Conservation (phyloP, 2,329 filamentous ascomycete genomes). For the Polychaeton citri region DNA sequence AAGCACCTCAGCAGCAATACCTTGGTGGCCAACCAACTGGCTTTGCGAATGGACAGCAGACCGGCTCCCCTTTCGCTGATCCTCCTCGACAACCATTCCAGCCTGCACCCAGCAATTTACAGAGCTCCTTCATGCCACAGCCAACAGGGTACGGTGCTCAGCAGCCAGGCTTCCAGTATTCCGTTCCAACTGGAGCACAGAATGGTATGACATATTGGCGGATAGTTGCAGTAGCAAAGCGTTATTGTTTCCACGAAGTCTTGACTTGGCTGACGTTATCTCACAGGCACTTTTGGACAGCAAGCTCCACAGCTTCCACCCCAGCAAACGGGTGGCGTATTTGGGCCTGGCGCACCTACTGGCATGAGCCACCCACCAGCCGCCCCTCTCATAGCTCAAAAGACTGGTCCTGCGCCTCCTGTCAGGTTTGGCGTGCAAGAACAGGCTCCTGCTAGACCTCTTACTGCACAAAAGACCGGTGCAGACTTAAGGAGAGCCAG, state of each 20-base stretch:
- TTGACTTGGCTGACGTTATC: slow-evolving; percentile 1
- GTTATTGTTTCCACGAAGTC: no score
- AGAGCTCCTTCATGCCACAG: slow-evolving; percentile 24
- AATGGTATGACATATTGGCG: slow-evolving; percentile 1
- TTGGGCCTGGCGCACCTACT: slow-evolving; percentile 17
- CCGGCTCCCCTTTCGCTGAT: slow-evolving; percentile 41
- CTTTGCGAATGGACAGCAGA: slow-evolving; percentile 28
- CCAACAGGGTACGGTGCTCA: slow-evolving; percentile 40
- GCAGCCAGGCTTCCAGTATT: slow-evolving; percentile 32
- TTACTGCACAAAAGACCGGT: slow-evolving; percentile 77
- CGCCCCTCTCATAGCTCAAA: slow-evolving; percentile 57
- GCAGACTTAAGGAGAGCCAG: slow-evolving; percentile 91
- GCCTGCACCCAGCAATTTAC: slow-evolving; percentile 25
- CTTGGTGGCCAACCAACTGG: slow-evolving; percentile 16
- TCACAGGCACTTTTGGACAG: slow-evolving; percentile 24
- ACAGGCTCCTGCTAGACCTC: slow-evolving; percentile 55
- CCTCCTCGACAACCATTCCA: slow-evolving; percentile 34
- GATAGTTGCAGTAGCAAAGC: no score
- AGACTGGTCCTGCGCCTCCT: slow-evolving; percentile 74
- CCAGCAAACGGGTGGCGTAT: slow-evolving; percentile 35
- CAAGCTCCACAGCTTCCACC: slow-evolving; percentile 42
- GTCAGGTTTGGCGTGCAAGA: slow-evolving; percentile 74
- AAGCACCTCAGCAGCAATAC: slow-evolving; percentile 35
- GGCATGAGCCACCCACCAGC: slow-evolving; percentile 20
- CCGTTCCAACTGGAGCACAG: slow-evolving; percentile 24